Evolutionary conservation across 768 basidiomycete genomes (phyloP).

Genomic region (Kwoniella shandongensis): DNA sequence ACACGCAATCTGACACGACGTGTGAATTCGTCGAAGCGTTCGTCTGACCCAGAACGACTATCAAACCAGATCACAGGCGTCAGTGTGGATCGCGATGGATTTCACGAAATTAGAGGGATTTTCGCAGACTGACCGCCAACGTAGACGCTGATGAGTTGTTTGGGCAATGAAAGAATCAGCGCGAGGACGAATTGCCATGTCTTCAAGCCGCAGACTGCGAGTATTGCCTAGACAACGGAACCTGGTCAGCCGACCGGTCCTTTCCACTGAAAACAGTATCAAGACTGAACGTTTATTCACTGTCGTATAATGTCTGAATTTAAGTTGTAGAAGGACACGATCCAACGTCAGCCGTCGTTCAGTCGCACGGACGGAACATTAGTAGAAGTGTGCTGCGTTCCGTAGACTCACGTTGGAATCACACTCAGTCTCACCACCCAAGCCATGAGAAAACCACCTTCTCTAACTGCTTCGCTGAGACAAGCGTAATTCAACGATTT

Average conservation of each 20-base stretch:
- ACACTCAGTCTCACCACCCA: constrained; percentile 40
- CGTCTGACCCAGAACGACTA: constrained; percentile 47
- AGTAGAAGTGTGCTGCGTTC: too few species aligned
- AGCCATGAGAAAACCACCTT: constrained; percentile 73
- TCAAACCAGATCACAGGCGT: too few species aligned
- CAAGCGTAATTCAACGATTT: constrained; percentile 59
- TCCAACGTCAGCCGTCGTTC: too few species aligned
- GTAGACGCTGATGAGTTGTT: constrained; percentile 58
- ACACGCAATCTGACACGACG: constrained; percentile 69
- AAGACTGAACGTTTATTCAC: neutral
- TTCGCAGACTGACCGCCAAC: constrained; percentile 3
- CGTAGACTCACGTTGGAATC: constrained; percentile 36
- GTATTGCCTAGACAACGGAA: constrained; percentile 64
- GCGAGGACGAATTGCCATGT: constrained; percentile 75
- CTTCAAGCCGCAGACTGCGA: constrained; percentile 83
- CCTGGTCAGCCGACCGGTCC: too few species aligned
- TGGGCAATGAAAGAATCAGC: constrained; percentile 78
- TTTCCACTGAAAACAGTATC: neutral
- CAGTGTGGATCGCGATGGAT: too few species aligned
- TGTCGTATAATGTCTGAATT: constrained; percentile 57
- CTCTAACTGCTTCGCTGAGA: constrained; percentile 65
- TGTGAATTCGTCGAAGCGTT: constrained; percentile 58
- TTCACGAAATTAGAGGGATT: constrained; percentile 66
- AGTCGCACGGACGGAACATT: too few species aligned
- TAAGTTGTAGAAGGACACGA: constrained; percentile 58